These are phyloP conservation scores for Chlorella sp. DNA, from an alignment of 139 green algal genomes.

Conservation along the genomic window DNA sequence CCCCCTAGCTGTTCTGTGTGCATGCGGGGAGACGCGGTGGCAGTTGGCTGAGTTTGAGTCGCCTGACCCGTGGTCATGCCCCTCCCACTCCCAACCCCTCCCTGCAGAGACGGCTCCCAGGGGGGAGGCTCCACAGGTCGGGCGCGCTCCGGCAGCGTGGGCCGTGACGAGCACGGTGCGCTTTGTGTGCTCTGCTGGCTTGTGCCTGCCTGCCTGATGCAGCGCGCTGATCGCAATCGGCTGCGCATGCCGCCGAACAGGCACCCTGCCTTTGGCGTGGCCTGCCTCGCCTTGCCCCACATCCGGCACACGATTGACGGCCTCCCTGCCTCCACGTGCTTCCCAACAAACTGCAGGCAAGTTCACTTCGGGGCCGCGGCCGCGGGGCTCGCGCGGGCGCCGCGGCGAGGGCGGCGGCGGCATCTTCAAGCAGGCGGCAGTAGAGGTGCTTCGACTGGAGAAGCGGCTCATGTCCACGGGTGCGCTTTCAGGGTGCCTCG, in stretches of 20 bases:
- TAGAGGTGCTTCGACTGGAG: slow-evolving; percentile 71
- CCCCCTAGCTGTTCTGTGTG: neutral
- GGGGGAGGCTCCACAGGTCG: neutral
- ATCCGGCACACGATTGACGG: too few species aligned
- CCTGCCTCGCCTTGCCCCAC: too few species aligned
- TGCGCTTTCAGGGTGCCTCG: too few species aligned
- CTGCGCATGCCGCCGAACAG: too few species aligned
- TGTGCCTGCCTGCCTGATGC: too few species aligned
- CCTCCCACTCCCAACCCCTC: slow-evolving; percentile 1
- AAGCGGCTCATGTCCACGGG: slow-evolving; percentile 82
- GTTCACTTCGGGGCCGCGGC: neutral
- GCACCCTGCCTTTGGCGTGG: too few species aligned
- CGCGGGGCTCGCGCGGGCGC: neutral
- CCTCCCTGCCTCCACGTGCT: too few species aligned
- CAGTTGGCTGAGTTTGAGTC: neutral
- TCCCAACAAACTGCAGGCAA: neutral
- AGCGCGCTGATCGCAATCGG: too few species aligned
- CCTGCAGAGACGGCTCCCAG: slow-evolving; percentile 15
- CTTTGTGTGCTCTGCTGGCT: too few species aligned
- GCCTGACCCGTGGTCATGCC: neutral
- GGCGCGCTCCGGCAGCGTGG: neutral
- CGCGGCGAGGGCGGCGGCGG: slow-evolving; percentile 56
- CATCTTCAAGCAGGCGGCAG: slow-evolving; percentile 84
- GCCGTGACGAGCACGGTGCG: slow-evolving; percentile 23
- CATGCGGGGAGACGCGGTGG: neutral